Conservation (phyloP, 176 grass and related monocot species). For the Cymbopogon citratus region DNA sequence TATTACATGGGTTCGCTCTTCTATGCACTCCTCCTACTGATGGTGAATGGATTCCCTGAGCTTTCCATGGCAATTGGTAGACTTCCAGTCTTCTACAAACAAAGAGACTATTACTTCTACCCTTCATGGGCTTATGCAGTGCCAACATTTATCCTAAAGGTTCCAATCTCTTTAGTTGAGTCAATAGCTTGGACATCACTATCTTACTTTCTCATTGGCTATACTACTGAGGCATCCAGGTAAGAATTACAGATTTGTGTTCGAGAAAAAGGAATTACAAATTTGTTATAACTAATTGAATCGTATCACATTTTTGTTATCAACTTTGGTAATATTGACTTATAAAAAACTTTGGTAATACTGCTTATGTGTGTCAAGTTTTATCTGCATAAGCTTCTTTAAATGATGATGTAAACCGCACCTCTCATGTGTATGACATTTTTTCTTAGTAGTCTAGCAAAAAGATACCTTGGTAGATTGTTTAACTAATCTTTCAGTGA, state of each 20-base stretch:
- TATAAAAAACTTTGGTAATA: not conserved
- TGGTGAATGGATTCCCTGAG: constrained; percentile 82
- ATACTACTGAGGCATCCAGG: constrained; percentile 57
- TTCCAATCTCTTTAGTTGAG: constrained; percentile 68
- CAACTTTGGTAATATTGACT: no score
- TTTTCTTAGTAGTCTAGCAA: not conserved
- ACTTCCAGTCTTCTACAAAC: constrained; percentile 77
- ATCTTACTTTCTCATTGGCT: constrained; percentile 86
- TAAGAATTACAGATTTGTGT: constrained; percentile 25
- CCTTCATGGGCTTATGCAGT: constrained; percentile 87
- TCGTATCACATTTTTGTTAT: not conserved
- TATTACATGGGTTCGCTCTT: constrained; percentile 78
- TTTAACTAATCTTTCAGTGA: not conserved
- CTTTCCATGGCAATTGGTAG: constrained; percentile 55
- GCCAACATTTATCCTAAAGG: constrained; percentile 57
- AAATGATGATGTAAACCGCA: not conserved
- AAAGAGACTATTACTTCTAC: constrained; percentile 75
- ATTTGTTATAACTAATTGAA: not conserved
- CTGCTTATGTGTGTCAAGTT: not conserved
- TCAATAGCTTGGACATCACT: constrained; percentile 67
- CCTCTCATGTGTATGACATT: not conserved
- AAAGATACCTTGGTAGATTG: not conserved
- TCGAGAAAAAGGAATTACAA: not conserved
- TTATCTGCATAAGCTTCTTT: not conserved
- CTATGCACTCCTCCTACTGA: constrained; percentile 51